These are phyloP conservation scores for Aspergillus udagawae DNA, from an alignment of 2,329 filamentous ascomycete species.

Conservation along the genomic window DNA sequence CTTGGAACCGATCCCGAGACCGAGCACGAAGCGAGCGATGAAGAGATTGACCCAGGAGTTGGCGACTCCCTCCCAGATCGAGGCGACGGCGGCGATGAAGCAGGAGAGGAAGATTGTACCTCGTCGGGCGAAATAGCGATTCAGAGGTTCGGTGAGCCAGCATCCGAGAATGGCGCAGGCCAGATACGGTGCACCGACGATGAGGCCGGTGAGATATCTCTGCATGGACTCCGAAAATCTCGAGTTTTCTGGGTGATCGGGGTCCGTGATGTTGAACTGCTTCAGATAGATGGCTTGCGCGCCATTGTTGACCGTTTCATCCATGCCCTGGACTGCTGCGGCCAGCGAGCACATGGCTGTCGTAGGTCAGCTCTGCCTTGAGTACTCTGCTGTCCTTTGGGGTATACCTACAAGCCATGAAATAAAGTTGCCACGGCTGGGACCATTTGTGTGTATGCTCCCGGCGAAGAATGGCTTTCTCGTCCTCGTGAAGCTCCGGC, in stretches of 20 bases:
- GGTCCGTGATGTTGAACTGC: constrained; percentile 56
- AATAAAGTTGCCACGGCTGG: constrained; percentile 48
- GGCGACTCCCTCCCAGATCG: constrained; percentile 59
- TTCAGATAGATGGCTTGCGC: constrained; percentile 62
- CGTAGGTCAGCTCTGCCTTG: neutral
- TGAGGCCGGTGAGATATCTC: constrained; percentile 58
- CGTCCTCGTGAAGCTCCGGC: constrained; percentile 42
- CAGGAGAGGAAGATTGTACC: constrained; percentile 77
- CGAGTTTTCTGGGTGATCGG: constrained; percentile 28
- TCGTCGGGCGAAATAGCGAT: constrained; percentile 64
- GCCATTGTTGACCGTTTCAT: constrained; percentile 67
- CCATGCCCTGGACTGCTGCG: constrained; percentile 46
- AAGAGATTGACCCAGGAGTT: constrained; percentile 70
- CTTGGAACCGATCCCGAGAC: constrained; percentile 74
- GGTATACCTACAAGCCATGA: constrained; percentile 34
- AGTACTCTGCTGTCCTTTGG: neutral
- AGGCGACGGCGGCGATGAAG: constrained; percentile 58
- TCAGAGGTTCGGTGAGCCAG: constrained; percentile 71
- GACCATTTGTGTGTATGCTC: constrained; percentile 50
- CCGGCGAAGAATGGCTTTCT: constrained; percentile 39
- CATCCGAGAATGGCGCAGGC: constrained; percentile 66
- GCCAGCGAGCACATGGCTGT: constrained; percentile 2
- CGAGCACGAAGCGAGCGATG: constrained; percentile 66
- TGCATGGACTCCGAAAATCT: constrained; percentile 29
- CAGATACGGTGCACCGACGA: constrained; percentile 56